phyloP scores from a whole-genome alignment of 169 alveolate genomes.

The Plasmodium knowlesi region DNA sequence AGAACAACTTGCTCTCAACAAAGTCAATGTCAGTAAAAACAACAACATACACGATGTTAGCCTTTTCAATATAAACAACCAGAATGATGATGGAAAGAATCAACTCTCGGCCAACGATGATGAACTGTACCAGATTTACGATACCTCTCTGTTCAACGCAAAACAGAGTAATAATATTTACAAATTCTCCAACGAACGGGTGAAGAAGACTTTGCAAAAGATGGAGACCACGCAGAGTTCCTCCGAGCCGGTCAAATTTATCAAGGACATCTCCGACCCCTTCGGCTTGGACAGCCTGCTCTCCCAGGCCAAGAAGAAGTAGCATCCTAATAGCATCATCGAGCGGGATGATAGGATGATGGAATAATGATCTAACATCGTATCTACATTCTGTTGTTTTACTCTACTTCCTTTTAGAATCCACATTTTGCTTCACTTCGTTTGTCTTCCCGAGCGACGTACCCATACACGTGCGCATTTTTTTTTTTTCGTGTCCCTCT shows the following conservation, averaged over 20 bases:
- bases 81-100: neutral
- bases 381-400: neutral
- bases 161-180: slow-evolving; percentile 31
- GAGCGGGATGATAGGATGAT: neutral
- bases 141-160: slow-evolving; percentile 39
- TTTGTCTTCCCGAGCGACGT: neutral
- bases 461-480: neutral
- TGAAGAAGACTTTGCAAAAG: slow-evolving; percentile 76
- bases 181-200: slow-evolving; percentile 64
- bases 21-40: slow-evolving; percentile 54
- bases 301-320: slow-evolving; percentile 87
- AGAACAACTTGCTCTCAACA: slow-evolving; percentile 55
- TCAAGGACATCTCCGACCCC: slow-evolving; percentile 90
- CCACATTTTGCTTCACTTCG: neutral
- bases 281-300: slow-evolving; percentile 90
- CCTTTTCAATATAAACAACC: slow-evolving; percentile 23
- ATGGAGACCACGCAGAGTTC: slow-evolving; percentile 84
- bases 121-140: slow-evolving; percentile 69
- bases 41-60: slow-evolving; percentile 61
- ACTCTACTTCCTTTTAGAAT: neutral
- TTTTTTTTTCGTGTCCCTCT: neutral
- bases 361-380: neutral
- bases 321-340: neutral
- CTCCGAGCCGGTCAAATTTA: slow-evolving; percentile 91
- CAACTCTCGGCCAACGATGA: neutral